Evolutionary conservation across 768 basidiomycete species (phyloP), one percentile per base, ranked within the genome.

Genomic region (Coprinopsis strossmayeri): DNA sequence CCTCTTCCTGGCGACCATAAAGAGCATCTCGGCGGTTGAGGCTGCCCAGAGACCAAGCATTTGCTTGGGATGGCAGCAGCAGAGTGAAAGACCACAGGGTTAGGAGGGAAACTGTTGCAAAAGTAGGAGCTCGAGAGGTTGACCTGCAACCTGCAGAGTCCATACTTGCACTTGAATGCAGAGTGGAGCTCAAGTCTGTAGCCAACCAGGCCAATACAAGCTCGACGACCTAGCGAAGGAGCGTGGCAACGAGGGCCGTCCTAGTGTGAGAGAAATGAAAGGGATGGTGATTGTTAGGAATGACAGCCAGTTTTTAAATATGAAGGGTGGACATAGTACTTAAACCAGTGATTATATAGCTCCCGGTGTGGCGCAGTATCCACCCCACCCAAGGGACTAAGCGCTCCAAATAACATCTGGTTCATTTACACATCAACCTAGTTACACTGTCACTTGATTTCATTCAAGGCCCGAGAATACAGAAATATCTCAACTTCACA

Each of bases 91-190:
- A 50, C 18, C 39, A 18, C 20, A 38, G 30, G 32, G 28, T 27
- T 17, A 50, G 42, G 18, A 34, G 15, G 17, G 30, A 5, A 15
- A 50, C 42, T 17, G 42, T 20, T 21, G 41, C 24, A 17, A 50
- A 5, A 23, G 42, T 18, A 23, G 45, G 44, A 21, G 40, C 17
- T 27, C 43, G 50, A 28, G 46, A 41, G 5, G 23, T 47, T 32
- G 46, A 21, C 44, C 39, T 45, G 44, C 37, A 32, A 44, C 24
- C 43, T 44, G 49, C 35, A 26, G 43, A 35, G 21, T 25, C 45
- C 50, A 38, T 43, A 5, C 4, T 45, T 28, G 26, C 4, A 20
- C 9, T 9, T 7, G 18, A 9, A 26, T n/a, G n/a, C n/a, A 21
- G 3, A 42, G 12, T 5, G 24, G 20, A 21, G 18, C 30, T n/a